Evolutionary conservation across 108 stramenopile genomes (phyloP), one percentile per base, ranked within the genome.

Genomic region (Aurantiochytrium sp.): DNA sequence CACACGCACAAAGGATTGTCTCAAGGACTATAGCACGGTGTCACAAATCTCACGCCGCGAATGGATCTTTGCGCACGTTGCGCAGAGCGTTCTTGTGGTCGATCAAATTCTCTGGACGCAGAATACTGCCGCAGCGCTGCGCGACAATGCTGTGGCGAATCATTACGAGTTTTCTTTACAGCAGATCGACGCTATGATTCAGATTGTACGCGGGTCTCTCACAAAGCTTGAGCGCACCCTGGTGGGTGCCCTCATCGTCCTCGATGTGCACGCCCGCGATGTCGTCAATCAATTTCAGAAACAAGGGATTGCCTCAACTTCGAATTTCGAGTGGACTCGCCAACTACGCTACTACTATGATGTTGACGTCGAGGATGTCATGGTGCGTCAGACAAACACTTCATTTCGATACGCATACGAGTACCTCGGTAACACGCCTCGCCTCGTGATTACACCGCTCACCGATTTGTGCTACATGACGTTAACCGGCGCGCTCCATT

Each of bases 401-500:
- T 60, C 60, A 12, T 94, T 94, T 60, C 55, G 69, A 2, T 94
- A 93, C 87, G 93, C 93, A 5, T 94, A 94, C 91, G 93, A 94
- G 72, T 94, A 94, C 87, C 89, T 94, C 35, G 93, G 93, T 23
- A 94, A 94, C 64, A 87, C 89, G 5, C 93, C 93, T 21, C 93
- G 93, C 5, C 91, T 94, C 14, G 93, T 94, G 69, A 94, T 95
- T 87, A 93, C 93, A 19, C 95, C 95, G 35, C 89, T 95, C 10
- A 95, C 95, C 6, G 95, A 95, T 49, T 64, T 91, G 5, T 95
- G 95, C 59, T 94, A 93, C 91, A 94, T 94, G 93, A 94, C 93
- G 16, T 91, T 94, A 35, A 94, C 93, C 14, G 93, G 93, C 35
- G 93, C 93, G 18, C 87, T 94, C 87, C 93, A 94, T 90, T 91